Evolutionary conservation across 1,284 basidiomycete genomes (phyloP), one percentile per base, ranked within the genome.

Genomic region (Fistulinella cinereoalba): DNA sequence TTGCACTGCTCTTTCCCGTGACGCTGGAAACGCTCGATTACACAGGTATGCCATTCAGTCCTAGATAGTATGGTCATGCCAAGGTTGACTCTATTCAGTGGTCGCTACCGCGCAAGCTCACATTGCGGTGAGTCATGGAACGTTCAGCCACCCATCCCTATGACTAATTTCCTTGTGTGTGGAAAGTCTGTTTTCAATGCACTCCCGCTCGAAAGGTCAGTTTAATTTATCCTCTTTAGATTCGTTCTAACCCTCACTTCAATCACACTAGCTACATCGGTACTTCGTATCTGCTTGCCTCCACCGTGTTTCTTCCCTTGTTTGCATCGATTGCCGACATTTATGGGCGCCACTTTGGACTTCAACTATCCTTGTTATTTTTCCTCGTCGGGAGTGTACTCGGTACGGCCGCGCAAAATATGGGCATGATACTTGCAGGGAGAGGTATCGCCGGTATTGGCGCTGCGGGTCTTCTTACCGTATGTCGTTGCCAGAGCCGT

Each of bases 41-140:
- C 46, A 75, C 73, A n/a, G 67, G 73, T 69, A 38, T 36, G 61
- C 45, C n/a, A 16, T 4, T 4, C n/a, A 3, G 32, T 6, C 21
- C 21, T n/a, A 13, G 9, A 19, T 34, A 10, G 1, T 8, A 10
- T 34, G 18, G 11, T 8, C 18, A 8, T 11, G 3, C 27, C 4
- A 8, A 10, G 6, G 12, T 27, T 12, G 25, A 12, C 11, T 16
- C 19, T 27, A 27, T 43, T 15, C 31, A 77, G 76, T 79, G 3
- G 76, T 79, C 21, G 77, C 77, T 5, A 77, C 75, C n/a, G 74
- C 76, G 2, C 77, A 78, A 50, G 61, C 72, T 19, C 68, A 70
- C 25, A 78, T 78, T 47, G 76, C 75, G 12, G 75, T 76, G 55
- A 50, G 64, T 53, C 2, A 6, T 24, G 13, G 11, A 23, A 2